Evolutionary conservation across 1,284 basidiomycete species (phyloP).

Genomic region (Irpex sp.): DNA sequence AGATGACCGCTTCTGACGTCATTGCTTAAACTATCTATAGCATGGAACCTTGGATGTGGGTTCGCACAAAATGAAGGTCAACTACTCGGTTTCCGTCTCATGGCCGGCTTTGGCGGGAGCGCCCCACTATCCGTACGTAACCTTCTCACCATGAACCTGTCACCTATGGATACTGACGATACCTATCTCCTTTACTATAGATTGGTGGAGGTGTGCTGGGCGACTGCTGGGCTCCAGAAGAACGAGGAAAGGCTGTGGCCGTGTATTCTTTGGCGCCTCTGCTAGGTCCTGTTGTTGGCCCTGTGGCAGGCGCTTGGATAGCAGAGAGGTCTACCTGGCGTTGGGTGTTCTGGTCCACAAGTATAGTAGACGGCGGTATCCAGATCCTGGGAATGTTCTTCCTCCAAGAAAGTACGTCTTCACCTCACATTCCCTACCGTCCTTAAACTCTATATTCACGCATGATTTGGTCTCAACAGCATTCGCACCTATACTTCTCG

Average conservation of each 20-base stretch:
- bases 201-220: conserved; percentile 46
- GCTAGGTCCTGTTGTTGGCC: conserved; percentile 42
- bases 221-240: conserved; percentile 44
- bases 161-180: neutral
- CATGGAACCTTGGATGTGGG: conserved; percentile 65
- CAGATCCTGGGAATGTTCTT: conserved; percentile 39
- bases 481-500: conserved; percentile 43
- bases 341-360: conserved; percentile 40
- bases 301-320: conserved; percentile 36
- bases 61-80: conserved; percentile 57
- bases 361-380: conserved; percentile 33
- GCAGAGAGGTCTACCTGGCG: conserved; percentile 37
- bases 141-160: neutral
- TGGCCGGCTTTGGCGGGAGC: conserved; percentile 63
- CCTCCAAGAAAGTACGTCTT: conserved; percentile 40
- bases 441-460: neutral
- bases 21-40: conserved; percentile 28
- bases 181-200: conserved; percentile 9
- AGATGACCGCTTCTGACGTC: neutral
- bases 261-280: conserved; percentile 45
- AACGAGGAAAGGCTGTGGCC: conserved; percentile 44
- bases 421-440: neutral
- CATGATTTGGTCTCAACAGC: conserved; percentile 22
- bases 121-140: conserved; percentile 53
- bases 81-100: conserved; percentile 61